phyloP scores from a whole-genome alignment of 768 basidiomycete genomes.

The Strobilomyces confusus region DNA sequence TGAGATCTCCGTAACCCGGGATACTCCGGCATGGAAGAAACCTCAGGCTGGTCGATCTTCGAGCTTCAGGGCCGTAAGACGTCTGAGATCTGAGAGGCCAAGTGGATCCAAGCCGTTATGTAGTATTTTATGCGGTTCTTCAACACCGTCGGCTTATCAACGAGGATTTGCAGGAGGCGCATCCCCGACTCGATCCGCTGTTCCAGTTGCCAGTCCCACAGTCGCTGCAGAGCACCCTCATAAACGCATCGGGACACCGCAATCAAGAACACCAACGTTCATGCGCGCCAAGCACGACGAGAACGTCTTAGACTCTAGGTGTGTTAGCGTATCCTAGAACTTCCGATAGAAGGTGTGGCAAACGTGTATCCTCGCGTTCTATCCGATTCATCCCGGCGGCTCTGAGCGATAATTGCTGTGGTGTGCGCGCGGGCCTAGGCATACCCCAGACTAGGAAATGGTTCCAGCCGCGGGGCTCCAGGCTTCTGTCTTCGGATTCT shows the following conservation, averaged over 20 bases:
- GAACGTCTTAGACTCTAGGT: not conserved
- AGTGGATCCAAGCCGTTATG: not conserved
- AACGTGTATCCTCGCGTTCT: not conserved
- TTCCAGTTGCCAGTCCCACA: not conserved
- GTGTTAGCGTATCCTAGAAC: not conserved
- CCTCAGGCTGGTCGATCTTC: not conserved
- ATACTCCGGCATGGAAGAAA: not conserved
- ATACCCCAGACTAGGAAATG: not conserved
- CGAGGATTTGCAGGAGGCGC: not conserved
- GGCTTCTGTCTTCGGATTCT: not conserved
- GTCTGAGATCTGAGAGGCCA: not conserved
- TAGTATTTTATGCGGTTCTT: not conserved
- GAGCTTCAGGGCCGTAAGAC: not conserved
- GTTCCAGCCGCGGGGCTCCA: not conserved
- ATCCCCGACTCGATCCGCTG: not conserved
- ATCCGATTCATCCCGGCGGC: not conserved
- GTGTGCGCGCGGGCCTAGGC: not conserved
- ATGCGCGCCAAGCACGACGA: no score
- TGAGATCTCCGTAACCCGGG: not conserved
- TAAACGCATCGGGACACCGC: not conserved
- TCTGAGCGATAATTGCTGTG: not conserved
- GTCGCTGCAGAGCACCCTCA: not conserved
- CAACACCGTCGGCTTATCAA: not conserved
- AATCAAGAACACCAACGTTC: not conserved
- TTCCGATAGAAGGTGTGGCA: not conserved